phyloP scores from a whole-genome alignment of 225 moss, liverwort and hornwort species.

The Ulota crispa region DNA sequence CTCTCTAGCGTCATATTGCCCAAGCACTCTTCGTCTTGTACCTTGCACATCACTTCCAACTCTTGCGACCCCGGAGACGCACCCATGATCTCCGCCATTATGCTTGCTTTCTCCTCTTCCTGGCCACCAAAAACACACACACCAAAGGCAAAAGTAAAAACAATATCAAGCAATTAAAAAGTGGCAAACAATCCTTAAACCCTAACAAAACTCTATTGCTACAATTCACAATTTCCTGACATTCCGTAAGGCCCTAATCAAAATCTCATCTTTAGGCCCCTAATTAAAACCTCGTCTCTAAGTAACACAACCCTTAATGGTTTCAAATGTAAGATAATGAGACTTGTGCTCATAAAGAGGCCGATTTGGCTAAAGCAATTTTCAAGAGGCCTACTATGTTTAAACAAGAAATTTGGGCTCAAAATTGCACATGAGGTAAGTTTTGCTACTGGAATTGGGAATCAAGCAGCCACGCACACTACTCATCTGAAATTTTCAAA shows the following conservation, averaged over 20 bases:
- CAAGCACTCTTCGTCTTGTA: conserved; percentile 44
- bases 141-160: not conserved
- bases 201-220: not conserved
- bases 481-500: not conserved
- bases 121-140: not conserved
- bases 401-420: not conserved
- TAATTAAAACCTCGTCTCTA: not conserved
- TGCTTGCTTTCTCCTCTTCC: not conserved
- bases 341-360: not conserved
- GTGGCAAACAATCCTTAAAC: not conserved
- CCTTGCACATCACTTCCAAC: conserved; percentile 48
- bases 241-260: too few species aligned
- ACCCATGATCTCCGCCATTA: conserved; percentile 6
- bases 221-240: too few species aligned
- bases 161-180: not conserved
- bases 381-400: not conserved
- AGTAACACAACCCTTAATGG: too few species aligned
- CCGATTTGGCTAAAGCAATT: not conserved
- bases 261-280: too few species aligned
- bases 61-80: not conserved
- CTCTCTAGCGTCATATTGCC: conserved; percentile 52
- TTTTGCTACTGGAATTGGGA: not conserved
- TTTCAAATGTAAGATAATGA: not conserved
- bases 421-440: not conserved
- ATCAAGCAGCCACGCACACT: not conserved